These are phyloP conservation scores for Euptelea pleiosperma DNA, from an alignment of 164 flowering plant genomes.

Conservation along the genomic window DNA sequence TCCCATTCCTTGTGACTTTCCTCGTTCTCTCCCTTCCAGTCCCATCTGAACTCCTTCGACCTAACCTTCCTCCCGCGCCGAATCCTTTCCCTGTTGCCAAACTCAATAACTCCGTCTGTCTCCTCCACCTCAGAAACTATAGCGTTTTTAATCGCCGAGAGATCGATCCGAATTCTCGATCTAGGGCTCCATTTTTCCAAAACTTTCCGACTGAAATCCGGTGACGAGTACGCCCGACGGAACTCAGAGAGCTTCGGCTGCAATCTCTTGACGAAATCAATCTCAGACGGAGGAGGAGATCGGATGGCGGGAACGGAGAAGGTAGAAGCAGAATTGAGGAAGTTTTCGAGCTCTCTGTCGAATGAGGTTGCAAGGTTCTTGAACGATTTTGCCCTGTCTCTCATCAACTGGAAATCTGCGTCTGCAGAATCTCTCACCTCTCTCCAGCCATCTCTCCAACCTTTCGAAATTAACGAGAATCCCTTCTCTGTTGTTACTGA, in stretches of 20 bases:
- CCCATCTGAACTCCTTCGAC: slow-evolving; percentile 29
- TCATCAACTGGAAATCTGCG: slow-evolving; percentile 61
- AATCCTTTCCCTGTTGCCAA: slow-evolving; percentile 21
- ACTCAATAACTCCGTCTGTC: slow-evolving; percentile 27
- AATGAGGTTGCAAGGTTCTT: slow-evolving; percentile 62
- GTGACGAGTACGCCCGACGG: slow-evolving; percentile 64
- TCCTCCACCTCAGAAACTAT: slow-evolving; percentile 55
- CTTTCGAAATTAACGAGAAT: slow-evolving; percentile 56
- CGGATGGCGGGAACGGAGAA: slow-evolving; percentile 41
- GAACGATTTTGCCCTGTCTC: slow-evolving; percentile 55
- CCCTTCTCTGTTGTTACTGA: slow-evolving; percentile 34
- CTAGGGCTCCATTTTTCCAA: slow-evolving; percentile 67
- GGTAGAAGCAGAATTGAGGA: slow-evolving; percentile 42
- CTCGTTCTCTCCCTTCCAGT: slow-evolving; percentile 29
- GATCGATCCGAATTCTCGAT: slow-evolving; percentile 47
- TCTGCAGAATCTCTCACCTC: slow-evolving; percentile 69
- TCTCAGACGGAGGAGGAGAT: slow-evolving; percentile 37
- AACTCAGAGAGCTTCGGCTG: slow-evolving; percentile 70
- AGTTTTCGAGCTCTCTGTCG: slow-evolving; percentile 69
- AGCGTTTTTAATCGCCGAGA: slow-evolving; percentile 63
- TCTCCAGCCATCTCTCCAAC: slow-evolving; percentile 73
- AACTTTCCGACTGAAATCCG: slow-evolving; percentile 61
- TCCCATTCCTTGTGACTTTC: slow-evolving; percentile 51
- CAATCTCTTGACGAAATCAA: slow-evolving; percentile 62
- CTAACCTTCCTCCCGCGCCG: slow-evolving; percentile 19